Base-by-base conservation (phyloP, 805 yeast genomes). In the Metschnikowia proteae region DNA sequence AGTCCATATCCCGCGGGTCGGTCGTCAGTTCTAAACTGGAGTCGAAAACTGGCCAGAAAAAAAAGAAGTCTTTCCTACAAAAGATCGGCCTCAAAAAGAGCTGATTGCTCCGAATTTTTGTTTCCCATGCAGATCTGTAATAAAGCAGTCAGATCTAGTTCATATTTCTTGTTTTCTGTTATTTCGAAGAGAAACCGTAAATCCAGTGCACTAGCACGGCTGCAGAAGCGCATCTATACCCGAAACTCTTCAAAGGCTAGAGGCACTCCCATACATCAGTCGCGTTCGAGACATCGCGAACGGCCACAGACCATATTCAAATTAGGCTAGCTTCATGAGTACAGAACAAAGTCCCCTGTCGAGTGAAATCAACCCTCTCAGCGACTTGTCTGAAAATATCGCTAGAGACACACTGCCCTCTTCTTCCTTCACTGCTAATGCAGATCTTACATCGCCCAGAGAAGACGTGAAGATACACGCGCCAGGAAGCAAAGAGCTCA, bases 41-140 rank as follows among this genome's bases (percentile, higher is more conserved):
- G 9, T 39, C 43, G 9, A 48, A 45, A 34, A 27, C 34, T 23
- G 40, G 28, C 36, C 44, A 45, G 44, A 56, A 57, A 52, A 56
- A 57, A 52, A 60, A 55, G 39, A 51, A 51, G 37, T 57, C 62
- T 8, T 58, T 64, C 43, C 54, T 62, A 49, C 61, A 60, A 48
- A 61, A 58, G 38, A 47, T 64, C 11, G 65, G 65, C 9, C 39
- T 63, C n/a, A 63, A 60, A 45, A 63, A 61, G 47, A 47, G 44
- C 27, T 47, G 39, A n/a, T 8, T 17, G n/a, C 13, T 10, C 7
- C 39, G 6, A 25, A 3, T 25, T 22, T 38, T 28, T 13, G 6
- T 8, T 11, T 39, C 17, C 22, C 43, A 29, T 13, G 42, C 33
- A 29, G 13, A n/a, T 26, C n/a, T 26, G 29, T n/a, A 17, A 17